Evolutionary conservation across 2,329 filamentous ascomycete genomes (phyloP).

Genomic region (Pseudodiploospora longispora): DNA sequence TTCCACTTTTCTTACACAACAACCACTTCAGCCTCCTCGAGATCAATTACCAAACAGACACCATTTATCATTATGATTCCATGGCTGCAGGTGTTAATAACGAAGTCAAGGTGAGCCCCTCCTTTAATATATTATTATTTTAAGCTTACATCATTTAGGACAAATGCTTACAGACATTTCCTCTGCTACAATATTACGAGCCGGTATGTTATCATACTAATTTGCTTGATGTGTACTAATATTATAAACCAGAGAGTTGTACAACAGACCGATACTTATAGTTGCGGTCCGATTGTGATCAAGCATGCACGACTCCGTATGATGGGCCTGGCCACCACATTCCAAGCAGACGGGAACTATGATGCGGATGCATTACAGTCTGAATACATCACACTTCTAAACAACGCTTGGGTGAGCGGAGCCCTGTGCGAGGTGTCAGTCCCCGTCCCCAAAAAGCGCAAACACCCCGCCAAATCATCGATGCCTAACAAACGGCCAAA

Average conservation of each 20-base stretch:
- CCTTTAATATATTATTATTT: too few species aligned
- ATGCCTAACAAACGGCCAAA: too few species aligned
- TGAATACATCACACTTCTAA: not conserved
- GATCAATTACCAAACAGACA: constrained; percentile 2
- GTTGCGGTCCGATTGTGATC: constrained; percentile 4
- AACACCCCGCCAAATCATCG: too few species aligned
- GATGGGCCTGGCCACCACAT: not conserved
- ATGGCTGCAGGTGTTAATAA: not conserved
- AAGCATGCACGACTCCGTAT: constrained; percentile 4
- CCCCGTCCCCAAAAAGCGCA: too few species aligned
- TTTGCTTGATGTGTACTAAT: not conserved
- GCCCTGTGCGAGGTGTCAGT: too few species aligned
- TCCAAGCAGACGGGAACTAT: not conserved
- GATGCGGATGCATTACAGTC: not conserved
- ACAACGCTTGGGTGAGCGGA: not conserved
- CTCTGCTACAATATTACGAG: constrained; percentile 1
- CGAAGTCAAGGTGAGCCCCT: constrained; percentile 3
- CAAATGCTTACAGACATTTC: constrained; percentile 3
- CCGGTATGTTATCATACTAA: constrained; percentile 1
- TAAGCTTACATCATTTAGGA: too few species aligned
- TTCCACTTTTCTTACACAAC: constrained; percentile 1
- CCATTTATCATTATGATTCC: constrained; percentile 7
- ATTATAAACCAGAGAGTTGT: not conserved
- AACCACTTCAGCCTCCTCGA: constrained; percentile 8
- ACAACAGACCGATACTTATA: constrained; percentile 2